phyloP scores from a whole-genome alignment of 257 asterid genomes.

The Solanum megistacrolobum region DNA sequence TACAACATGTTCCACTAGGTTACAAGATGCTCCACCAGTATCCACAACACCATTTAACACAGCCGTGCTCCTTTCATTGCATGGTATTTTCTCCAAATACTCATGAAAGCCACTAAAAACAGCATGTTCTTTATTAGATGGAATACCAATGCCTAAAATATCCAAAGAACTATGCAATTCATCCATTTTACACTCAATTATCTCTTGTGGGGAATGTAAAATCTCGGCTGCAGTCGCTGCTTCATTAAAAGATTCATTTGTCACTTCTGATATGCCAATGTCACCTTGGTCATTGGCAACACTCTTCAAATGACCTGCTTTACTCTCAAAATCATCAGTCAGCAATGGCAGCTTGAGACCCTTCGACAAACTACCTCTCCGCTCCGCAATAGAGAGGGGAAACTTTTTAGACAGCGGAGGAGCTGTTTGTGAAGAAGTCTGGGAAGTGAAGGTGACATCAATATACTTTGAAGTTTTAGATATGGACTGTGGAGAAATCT shows the following conservation, averaged over 20 bases:
- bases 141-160: slow-evolving; percentile 1
- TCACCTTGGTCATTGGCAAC: slow-evolving; percentile 4
- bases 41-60: slow-evolving; percentile 4
- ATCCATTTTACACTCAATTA: slow-evolving; percentile 5
- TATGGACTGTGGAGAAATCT: slow-evolving; percentile 32
- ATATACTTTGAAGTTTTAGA: slow-evolving; percentile 36
- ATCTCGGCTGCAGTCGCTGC: neutral
- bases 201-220: slow-evolving; percentile 5
- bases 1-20: slow-evolving; percentile 11
- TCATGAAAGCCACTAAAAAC: neutral
- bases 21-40: slow-evolving; percentile 9
- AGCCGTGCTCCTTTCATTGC: slow-evolving; percentile 6
- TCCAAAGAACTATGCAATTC: slow-evolving; percentile 8
- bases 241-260: slow-evolving; percentile 9
- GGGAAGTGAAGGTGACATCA: slow-evolving; percentile 37
- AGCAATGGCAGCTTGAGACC: slow-evolving; percentile 23
- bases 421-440: slow-evolving; percentile 23
- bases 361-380: slow-evolving; percentile 31
- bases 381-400: slow-evolving; percentile 33
- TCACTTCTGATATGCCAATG: neutral
- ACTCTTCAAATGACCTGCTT: slow-evolving; percentile 8
- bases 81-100: slow-evolving; percentile 1
- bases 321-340: slow-evolving; percentile 13
- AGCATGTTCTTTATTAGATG: slow-evolving; percentile 2
- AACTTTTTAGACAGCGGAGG: slow-evolving; percentile 17